Conservation (phyloP, 2,329 filamentous ascomycete genomes). For the Xylariaceae sp. region DNA sequence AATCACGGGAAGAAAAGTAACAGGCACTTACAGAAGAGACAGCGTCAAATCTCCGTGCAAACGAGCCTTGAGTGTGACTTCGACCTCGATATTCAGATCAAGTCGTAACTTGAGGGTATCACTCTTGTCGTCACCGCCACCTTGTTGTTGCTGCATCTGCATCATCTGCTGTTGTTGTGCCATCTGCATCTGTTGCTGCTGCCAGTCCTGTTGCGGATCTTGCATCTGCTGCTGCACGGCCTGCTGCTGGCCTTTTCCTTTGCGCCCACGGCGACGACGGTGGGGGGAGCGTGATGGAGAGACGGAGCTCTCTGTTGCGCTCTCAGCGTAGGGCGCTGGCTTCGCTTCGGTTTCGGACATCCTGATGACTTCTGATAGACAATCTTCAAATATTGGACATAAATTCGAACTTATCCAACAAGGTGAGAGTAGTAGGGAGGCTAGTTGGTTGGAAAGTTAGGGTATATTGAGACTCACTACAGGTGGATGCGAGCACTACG, state of each 20-base stretch:
- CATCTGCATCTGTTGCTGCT: conserved; percentile 29
- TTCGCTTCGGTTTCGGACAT: conserved; percentile 32
- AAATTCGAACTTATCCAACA: neutral
- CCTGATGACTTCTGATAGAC: neutral
- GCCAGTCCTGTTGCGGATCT: conserved; percentile 26
- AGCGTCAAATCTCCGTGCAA: conserved; percentile 85
- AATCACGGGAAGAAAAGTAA: neutral
- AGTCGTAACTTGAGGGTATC: conserved; percentile 75
- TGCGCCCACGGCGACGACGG: conserved; percentile 32
- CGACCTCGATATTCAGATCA: conserved; percentile 82
- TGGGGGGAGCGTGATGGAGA: conserved; percentile 31
- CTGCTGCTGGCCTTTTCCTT: conserved; percentile 22
- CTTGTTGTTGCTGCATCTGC: conserved; percentile 30
- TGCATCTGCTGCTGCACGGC: conserved; percentile 21
- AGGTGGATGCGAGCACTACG: neutral
- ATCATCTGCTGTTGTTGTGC: conserved; percentile 20
- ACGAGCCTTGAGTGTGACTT: conserved; percentile 86
- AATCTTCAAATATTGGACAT: neutral
- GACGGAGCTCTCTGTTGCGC: conserved; percentile 32
- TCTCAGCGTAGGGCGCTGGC: conserved; percentile 31
- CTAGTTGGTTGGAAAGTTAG: neutral
- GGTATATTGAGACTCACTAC: neutral
- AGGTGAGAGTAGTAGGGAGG: neutral
- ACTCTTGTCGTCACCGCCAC: conserved; percentile 48
- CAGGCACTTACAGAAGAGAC: conserved; percentile 64